Evolutionary conservation across 2,329 filamentous ascomycete species (phyloP).

Genomic region (Ilyonectria sp.): DNA sequence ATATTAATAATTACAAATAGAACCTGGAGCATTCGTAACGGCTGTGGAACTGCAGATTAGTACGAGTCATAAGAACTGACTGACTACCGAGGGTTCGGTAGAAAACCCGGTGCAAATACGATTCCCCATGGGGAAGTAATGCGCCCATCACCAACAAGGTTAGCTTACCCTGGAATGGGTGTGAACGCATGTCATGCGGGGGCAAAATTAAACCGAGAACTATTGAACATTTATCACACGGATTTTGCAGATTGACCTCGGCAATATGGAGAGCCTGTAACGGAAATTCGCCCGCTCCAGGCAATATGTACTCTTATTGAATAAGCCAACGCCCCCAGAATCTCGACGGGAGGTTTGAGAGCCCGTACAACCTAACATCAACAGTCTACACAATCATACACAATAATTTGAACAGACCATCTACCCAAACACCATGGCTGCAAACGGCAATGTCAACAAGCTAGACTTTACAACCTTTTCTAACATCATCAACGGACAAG

Average conservation of each 20-base stretch:
- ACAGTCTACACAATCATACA: background rate
- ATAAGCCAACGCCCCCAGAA: background rate
- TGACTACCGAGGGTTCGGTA: background rate
- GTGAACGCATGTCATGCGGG: background rate
- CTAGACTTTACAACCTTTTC: background rate
- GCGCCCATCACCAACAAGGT: background rate
- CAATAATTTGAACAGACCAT: background rate
- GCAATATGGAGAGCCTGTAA: background rate
- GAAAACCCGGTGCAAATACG: background rate
- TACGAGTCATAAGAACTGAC: background rate
- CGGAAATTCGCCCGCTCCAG: background rate
- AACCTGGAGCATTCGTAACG: too few species aligned
- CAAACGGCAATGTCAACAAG: background rate
- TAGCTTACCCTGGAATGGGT: too few species aligned
- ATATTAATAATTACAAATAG: too few species aligned
- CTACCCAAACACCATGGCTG: background rate
- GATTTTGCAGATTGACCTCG: background rate
- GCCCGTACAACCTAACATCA: background rate
- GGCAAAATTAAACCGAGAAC: background rate
- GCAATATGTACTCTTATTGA: background rate
- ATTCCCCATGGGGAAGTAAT: background rate
- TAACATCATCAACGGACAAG: constrained; percentile 2
- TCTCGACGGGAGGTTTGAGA: background rate
- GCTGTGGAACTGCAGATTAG: background rate
- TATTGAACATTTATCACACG: background rate